Percentiles rank a stretch among this genome's conserved stretches.
phyloP scores from a whole-genome alignment of 2,329 filamentous ascomycete genomes.

The Alternaria longipes region DNA sequence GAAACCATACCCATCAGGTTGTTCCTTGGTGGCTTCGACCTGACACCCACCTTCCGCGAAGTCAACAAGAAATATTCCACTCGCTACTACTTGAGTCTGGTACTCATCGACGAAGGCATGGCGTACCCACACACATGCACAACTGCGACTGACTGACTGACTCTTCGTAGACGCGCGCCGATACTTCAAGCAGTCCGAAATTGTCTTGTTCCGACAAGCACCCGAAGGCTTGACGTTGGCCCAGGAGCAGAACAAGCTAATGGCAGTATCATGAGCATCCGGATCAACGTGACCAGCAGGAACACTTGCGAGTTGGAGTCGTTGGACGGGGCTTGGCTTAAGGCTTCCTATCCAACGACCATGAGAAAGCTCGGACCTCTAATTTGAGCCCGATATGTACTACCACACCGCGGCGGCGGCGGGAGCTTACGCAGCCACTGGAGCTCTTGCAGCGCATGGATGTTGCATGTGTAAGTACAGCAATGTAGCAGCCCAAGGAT shows the following conservation, averaged over 20 bases:
- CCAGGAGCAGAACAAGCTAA: constrained; percentile 57
- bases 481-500: constrained; percentile 1
- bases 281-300: background rate
- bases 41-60: constrained; percentile 97
- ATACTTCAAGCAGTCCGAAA: constrained; percentile 99
- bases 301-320: background rate
- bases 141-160: constrained; percentile 24
- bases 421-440: background rate
- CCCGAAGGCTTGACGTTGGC: constrained; percentile 61
- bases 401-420: background rate
- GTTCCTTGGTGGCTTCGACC: constrained; percentile 95
- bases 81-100: constrained; percentile 94
- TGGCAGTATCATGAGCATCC: constrained; percentile 46
- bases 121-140: background rate
- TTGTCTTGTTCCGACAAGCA: constrained; percentile 89
- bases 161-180: constrained; percentile 79
- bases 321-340: background rate
- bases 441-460: background rate
- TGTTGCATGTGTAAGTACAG: background rate
- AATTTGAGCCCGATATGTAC: background rate
- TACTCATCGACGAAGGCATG: constrained; percentile 91
- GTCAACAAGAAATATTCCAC: constrained; percentile 99
- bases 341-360: background rate
- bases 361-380: background rate
- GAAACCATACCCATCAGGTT: constrained; percentile 95